Percentiles rank a stretch among this genome's conserved stretches.
These are phyloP conservation scores for Coemansia aciculifera DNA, from an alignment of 192 early-diverging fungal species.

Conservation along the genomic window DNA sequence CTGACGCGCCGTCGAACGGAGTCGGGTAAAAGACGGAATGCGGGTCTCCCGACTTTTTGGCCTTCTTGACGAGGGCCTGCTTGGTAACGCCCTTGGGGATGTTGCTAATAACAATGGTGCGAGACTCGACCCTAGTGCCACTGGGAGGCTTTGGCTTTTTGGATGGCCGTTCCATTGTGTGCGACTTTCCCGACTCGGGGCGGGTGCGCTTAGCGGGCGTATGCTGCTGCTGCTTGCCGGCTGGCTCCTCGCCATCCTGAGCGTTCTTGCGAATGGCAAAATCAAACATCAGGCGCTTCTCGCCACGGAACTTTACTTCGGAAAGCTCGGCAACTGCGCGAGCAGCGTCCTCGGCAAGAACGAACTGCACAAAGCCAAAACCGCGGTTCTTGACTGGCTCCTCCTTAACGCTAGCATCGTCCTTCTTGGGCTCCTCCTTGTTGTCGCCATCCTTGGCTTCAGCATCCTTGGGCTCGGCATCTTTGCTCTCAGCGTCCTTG, in stretches of 20 bases:
- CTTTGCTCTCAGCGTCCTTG: neutral
- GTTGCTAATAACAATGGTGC: slow-evolving; percentile 51
- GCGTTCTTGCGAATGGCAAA: slow-evolving; percentile 62
- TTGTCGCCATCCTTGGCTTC: slow-evolving; percentile 20
- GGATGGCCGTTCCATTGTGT: slow-evolving; percentile 22
- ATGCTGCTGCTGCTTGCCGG: neutral
- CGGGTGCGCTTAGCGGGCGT: slow-evolving; percentile 17
- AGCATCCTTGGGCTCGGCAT: slow-evolving; percentile 28
- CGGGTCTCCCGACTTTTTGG: slow-evolving; percentile 55
- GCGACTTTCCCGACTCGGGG: slow-evolving; percentile 9
- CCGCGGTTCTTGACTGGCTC: slow-evolving; percentile 65
- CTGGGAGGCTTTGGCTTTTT: slow-evolving; percentile 31
- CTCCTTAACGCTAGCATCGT: slow-evolving; percentile 9
- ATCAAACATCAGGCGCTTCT: slow-evolving; percentile 73
- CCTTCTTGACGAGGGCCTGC: slow-evolving; percentile 77
- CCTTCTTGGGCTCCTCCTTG: slow-evolving; percentile 24
- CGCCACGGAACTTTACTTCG: slow-evolving; percentile 70
- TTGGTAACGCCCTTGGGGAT: slow-evolving; percentile 65
- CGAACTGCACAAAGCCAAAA: slow-evolving; percentile 90
- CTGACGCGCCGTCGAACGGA: slow-evolving; percentile 31
- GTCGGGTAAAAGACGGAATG: slow-evolving; percentile 67
- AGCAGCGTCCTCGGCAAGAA: slow-evolving; percentile 58
- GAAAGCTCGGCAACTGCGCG: slow-evolving; percentile 76
- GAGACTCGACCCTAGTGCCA: slow-evolving; percentile 18
- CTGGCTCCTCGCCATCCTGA: slow-evolving; percentile 1